phyloP scores from a whole-genome alignment of 495 filamentous ascomycete genomes.

The Tuber umbilicatum region DNA sequence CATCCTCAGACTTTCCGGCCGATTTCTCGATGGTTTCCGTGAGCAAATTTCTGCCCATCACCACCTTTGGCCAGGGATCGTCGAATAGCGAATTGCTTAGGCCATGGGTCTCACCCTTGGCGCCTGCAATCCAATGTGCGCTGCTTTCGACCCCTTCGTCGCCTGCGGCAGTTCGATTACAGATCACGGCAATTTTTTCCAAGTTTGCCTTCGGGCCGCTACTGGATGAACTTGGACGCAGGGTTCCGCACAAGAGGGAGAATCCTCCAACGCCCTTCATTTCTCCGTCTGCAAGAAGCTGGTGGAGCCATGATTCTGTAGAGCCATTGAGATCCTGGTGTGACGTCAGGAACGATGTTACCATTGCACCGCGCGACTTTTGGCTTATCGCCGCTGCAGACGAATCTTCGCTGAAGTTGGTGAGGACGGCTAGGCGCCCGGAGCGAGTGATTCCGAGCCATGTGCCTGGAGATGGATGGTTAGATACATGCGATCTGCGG shows the following conservation, averaged over 20 bases:
- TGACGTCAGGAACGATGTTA: conserved; percentile 74
- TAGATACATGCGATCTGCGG: conserved; percentile 17
- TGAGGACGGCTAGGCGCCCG: conserved; percentile 82
- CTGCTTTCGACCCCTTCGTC: conserved; percentile 46
- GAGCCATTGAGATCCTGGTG: conserved; percentile 18
- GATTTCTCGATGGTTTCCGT: conserved; percentile 44
- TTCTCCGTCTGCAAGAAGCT: conserved; percentile 60
- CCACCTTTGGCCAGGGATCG: conserved; percentile 80
- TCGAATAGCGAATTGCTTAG: conserved; percentile 79
- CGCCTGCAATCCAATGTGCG: conserved; percentile 62
- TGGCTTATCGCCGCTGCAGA: conserved; percentile 34
- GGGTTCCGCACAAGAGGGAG: conserved; percentile 77
- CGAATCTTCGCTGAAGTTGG: conserved; percentile 80
- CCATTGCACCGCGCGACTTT: conserved; percentile 62
- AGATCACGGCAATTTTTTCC: conserved; percentile 75
- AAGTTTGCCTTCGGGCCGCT: conserved; percentile 43
- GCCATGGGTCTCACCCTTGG: conserved; percentile 61
- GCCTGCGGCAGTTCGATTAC: conserved; percentile 66
- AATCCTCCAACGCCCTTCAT: conserved; percentile 80
- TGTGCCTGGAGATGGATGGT: conserved; percentile 55
- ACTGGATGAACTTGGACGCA: conserved; percentile 45
- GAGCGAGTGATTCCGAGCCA: conserved; percentile 86
- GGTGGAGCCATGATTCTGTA: conserved; percentile 60
- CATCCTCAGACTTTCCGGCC: conserved; percentile 52
- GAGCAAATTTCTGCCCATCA: conserved; percentile 49